Base-by-base conservation (phyloP, 306 rosid species). In the Lathyrus oleraceus region DNA sequence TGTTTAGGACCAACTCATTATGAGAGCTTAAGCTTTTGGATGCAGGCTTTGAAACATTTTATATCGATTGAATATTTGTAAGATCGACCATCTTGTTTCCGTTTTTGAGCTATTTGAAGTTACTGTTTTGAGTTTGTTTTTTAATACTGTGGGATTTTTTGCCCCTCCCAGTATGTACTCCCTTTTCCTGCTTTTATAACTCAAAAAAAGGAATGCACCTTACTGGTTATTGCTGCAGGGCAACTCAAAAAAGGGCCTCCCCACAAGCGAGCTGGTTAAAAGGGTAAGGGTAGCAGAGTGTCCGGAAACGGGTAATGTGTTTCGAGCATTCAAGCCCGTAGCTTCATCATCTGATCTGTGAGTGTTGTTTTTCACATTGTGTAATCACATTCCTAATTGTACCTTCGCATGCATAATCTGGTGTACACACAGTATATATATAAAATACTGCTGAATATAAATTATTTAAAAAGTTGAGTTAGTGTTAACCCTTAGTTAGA, bases 321-420 rank as follows among this genome's bases (percentile, higher is more conserved):
- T 93, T 65, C 78, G 71, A 67, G 85, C 89, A 76, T 88, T 87
- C 74, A 85, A 81, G 82, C 87, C 97, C 5, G 65, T 90, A 58
- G 96, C 91, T 79, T 68, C 86, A 35, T 68, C 85, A 44, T 78
- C 90, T 39, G 97, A 90, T 61, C 71, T 74, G 96, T 91, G 77
- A 85, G 95, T 84, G 70, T 42, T 71, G 61, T 45, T 71, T 75
- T 71, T 65, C 56, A 48, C 43, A 27, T 59, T 67, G 53, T 64
- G 16, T 42, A 49, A 38, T 63, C 70, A 44, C 35, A 43, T 51
- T 65, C 15, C 43, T 53, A 16, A 58, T 44, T 58, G 20, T 20
- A 19, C 4, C 10, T 6, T 64, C 38, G 21, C 74, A 40, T 57
- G 68, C 52, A 25, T 69, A 48, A 10, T 65, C 15, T 19, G 70